Conservation (phyloP, 176 grass and related monocot genomes). For the Bromus sterilis region DNA sequence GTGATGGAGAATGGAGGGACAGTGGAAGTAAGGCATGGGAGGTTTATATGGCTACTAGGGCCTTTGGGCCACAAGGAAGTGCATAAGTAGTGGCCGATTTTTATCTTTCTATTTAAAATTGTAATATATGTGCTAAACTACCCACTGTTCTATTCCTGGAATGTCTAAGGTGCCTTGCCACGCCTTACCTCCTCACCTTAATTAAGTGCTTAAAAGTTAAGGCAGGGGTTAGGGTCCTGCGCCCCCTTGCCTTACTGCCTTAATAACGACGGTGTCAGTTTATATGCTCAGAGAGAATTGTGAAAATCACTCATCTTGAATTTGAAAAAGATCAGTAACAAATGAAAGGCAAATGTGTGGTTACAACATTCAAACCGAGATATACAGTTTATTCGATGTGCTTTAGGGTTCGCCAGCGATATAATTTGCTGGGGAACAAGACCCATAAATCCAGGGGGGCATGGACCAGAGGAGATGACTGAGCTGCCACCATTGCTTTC, state of each 20-base stretch:
- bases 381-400: not conserved
- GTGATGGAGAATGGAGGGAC: not conserved
- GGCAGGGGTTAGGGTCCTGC: not conserved
- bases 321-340: not conserved
- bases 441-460: not conserved
- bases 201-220: not conserved
- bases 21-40: not conserved
- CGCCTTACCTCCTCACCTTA: not conserved
- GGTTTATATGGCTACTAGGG: not conserved
- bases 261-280: not conserved
- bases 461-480: not conserved
- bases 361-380: not conserved
- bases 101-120: not conserved
- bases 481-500: not conserved
- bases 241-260: not conserved
- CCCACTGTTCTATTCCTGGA: not conserved
- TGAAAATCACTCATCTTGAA: not conserved
- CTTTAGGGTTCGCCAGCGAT: not conserved
- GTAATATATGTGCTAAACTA: not conserved
- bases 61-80: not conserved
- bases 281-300: not conserved
- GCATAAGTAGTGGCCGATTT: not conserved
- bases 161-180: not conserved
- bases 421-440: not conserved
- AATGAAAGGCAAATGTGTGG: not conserved